Base-by-base conservation (phyloP, 2,329 filamentous ascomycete genomes). In the Fusarium sp. region DNA sequence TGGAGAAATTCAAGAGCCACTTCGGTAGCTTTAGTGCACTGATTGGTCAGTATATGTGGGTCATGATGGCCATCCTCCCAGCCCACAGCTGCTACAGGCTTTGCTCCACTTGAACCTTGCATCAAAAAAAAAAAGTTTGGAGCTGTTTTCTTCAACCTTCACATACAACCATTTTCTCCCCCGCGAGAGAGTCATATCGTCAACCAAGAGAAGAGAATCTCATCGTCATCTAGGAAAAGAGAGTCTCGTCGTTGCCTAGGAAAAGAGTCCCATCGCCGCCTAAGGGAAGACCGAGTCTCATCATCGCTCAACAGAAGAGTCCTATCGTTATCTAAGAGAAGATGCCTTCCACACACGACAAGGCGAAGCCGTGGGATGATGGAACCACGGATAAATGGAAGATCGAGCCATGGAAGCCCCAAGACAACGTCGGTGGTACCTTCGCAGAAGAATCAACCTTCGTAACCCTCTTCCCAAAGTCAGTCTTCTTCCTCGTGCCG, bases 331-430 rank as follows among this genome's bases (percentile, higher is more conserved):
- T 4, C 4, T n/a, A 43, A 50, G 25, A 8, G 53, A 59, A 48
- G 28, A 94, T 97, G 94, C 93, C 94, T 68, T 96, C 93, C 30
- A 97, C 92, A 71, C 89, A 97, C 82, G 92, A 97, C 68, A 91
- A 88, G 73, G 93, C 97, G 5, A 97, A 97, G 81, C 92, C 93
- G 0, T 34, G 32, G 32, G 30, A 30, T 0, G 12, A 13, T 12
- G 11, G 4, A 5, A 12, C 27, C 28, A 2, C 7, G 12, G 95
- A 98, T 83, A 97, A 98, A 80, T 98, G 94, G 94, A 95, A 94
- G 89, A 84, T 94, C 75, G 94, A 97, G 41, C 82, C 89, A 21
- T 21, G 21, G 21, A 95, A 89, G 43, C 88, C 93, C 50, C 89
- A 92, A 72, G 92, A 98, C 82, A 98, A 98, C 81, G 82, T 84